Percentiles rank a stretch among this genome's conserved stretches.
phyloP scores from a whole-genome alignment of 306 rosid genomes.

The Vicia faba region DNA sequence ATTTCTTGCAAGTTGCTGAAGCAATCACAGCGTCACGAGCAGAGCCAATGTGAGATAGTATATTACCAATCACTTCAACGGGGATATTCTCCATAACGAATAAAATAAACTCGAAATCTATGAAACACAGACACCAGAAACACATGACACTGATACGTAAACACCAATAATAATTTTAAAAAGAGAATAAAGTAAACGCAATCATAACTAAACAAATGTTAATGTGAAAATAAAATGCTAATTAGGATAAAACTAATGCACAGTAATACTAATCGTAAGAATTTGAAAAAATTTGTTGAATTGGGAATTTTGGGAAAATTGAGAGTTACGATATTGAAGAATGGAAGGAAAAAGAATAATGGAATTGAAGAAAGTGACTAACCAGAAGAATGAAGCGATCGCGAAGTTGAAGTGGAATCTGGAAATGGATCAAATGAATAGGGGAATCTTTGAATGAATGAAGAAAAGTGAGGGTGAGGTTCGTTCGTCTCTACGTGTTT shows the following conservation, averaged over 20 bases:
- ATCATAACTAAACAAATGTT: background rate
- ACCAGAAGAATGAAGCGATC: constrained; percentile 6
- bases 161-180: too few relatives aligned
- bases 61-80: constrained; percentile 83
- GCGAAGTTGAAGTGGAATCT: background rate
- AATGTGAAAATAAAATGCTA: background rate
- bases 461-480: too few relatives aligned
- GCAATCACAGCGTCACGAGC: constrained; percentile 86
- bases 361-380: background rate
- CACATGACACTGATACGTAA: too few relatives aligned
- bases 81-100: constrained; percentile 68
- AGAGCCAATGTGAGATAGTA: constrained; percentile 61
- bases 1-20: constrained; percentile 75
- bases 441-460: too few relatives aligned
- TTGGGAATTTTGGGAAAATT: background rate
- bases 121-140: too few relatives aligned
- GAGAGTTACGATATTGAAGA: background rate
- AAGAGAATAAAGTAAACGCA: too few relatives aligned
- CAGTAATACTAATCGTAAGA: background rate
- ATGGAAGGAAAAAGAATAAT: background rate
- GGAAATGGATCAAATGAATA: background rate
- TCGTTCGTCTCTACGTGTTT: too few relatives aligned
- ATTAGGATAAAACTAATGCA: background rate
- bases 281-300: background rate
- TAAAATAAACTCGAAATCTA: too few relatives aligned